Evolutionary conservation across 2,329 filamentous ascomycete genomes (phyloP).

Genomic region (Calonectria henricotiae): DNA sequence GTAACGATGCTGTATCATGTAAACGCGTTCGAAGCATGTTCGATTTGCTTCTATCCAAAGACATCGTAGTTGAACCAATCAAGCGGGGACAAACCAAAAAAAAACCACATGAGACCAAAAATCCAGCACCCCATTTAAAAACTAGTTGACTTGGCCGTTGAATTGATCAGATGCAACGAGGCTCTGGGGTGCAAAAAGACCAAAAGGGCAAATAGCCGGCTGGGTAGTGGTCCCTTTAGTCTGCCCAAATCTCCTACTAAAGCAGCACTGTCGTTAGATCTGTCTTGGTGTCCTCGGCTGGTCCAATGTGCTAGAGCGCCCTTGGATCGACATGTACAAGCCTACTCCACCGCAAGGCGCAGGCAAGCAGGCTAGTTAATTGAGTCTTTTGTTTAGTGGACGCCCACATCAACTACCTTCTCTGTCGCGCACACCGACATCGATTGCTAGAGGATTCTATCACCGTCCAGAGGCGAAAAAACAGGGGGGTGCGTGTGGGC

Average conservation of each 20-base stretch:
- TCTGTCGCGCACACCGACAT: slow-evolving; percentile 6
- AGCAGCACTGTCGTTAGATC: too few relatives aligned
- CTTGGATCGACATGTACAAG: slow-evolving; percentile 4
- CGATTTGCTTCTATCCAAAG: not conserved
- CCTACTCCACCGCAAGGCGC: slow-evolving; percentile 3
- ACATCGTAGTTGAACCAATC: not conserved
- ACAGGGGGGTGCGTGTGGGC: not conserved
- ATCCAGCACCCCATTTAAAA: too few relatives aligned
- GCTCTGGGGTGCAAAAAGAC: too few relatives aligned
- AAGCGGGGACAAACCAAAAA: too few relatives aligned
- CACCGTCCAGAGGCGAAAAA: not conserved
- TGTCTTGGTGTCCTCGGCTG: too few relatives aligned
- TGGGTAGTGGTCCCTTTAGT: too few relatives aligned
- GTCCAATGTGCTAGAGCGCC: not conserved
- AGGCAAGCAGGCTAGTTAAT: not conserved
- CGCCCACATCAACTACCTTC: not conserved
- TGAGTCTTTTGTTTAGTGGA: slow-evolving; percentile 11
- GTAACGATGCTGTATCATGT: not conserved
- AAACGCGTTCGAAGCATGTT: not conserved
- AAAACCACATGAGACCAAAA: too few relatives aligned
- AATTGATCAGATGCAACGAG: too few relatives aligned
- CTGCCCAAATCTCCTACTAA: too few relatives aligned
- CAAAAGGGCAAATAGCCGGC: too few relatives aligned
- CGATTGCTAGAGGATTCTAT: not conserved
- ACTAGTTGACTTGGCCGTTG: too few relatives aligned